Evolutionary conservation across 2,329 filamentous ascomycete genomes (phyloP).

Genomic region (Bipolaris oryzae): DNA sequence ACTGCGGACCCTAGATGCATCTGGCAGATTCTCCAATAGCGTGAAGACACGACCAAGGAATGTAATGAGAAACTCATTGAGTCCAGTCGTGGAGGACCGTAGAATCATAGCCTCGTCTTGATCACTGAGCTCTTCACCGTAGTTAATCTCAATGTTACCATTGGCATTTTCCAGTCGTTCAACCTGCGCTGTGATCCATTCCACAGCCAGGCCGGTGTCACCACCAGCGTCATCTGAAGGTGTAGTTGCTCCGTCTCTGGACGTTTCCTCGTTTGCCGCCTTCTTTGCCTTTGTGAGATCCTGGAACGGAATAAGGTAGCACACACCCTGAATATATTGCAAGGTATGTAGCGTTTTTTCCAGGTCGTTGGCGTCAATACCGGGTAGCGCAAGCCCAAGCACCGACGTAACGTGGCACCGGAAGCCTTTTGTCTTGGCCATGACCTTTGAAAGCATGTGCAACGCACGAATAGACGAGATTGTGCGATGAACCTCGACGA

Average conservation of each 20-base stretch:
- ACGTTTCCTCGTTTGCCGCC: conserved; percentile 14
- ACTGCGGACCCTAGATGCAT: conserved; percentile 83
- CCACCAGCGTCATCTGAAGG: conserved; percentile 45
- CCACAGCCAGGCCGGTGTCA: conserved; percentile 70
- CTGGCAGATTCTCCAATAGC: conserved; percentile 90
- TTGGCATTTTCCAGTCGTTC: conserved; percentile 90
- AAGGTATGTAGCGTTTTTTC: conserved; percentile 95
- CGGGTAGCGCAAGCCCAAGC: conserved; percentile 88
- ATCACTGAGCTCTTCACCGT: conserved; percentile 79
- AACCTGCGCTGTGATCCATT: conserved; percentile 95
- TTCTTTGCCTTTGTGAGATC: conserved; percentile 70
- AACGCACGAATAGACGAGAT: conserved; percentile 90
- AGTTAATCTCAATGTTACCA: conserved; percentile 83
- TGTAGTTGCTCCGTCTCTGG: conserved; percentile 36
- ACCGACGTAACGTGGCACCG: conserved; percentile 94
- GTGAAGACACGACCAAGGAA: conserved; percentile 95
- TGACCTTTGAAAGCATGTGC: conserved; percentile 88
- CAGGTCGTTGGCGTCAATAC: conserved; percentile 96
- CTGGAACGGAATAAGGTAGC: conserved; percentile 92
- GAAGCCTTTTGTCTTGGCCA: conserved; percentile 93
- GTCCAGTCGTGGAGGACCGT: conserved; percentile 90
- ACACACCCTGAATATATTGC: conserved; percentile 92
- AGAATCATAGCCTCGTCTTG: conserved; percentile 87
- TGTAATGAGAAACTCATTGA: conserved; percentile 89
- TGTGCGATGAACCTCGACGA: conserved; percentile 96